phyloP scores from a whole-genome alignment of 495 filamentous ascomycete genomes.

The Filosporella fistucella region DNA sequence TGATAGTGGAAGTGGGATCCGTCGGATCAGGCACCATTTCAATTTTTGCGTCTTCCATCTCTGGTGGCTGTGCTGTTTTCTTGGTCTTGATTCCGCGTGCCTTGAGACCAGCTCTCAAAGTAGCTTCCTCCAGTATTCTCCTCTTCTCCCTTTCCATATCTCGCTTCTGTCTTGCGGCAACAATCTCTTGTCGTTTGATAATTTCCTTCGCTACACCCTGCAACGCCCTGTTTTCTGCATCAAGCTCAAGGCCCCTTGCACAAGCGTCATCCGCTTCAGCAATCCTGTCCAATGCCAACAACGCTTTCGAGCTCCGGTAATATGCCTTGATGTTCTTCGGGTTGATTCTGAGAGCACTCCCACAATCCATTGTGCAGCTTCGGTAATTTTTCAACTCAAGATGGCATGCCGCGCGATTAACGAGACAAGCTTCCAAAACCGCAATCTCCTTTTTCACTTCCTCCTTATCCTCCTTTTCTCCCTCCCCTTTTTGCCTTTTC shows the following conservation, averaged over 20 bases:
- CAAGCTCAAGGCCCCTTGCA: slow-evolving; percentile 62
- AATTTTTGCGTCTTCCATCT: slow-evolving; percentile 75
- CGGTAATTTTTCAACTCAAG: slow-evolving; percentile 72
- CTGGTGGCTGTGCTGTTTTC: slow-evolving; percentile 65
- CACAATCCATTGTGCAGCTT: slow-evolving; percentile 75
- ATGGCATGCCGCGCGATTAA: slow-evolving; percentile 86
- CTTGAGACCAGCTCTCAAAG: slow-evolving; percentile 65
- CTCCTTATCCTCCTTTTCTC: slow-evolving; percentile 32
- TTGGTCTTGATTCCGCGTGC: slow-evolving; percentile 66
- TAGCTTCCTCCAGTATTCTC: slow-evolving; percentile 45
- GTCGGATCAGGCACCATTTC: slow-evolving; percentile 66
- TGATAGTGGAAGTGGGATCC: slow-evolving; percentile 62
- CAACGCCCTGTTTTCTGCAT: slow-evolving; percentile 54
- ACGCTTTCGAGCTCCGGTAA: slow-evolving; percentile 75
- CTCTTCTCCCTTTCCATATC: slow-evolving; percentile 47
- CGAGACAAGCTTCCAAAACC: slow-evolving; percentile 70
- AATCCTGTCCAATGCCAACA: slow-evolving; percentile 68
- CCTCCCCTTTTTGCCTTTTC: slow-evolving; percentile 32
- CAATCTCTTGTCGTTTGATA: slow-evolving; percentile 36
- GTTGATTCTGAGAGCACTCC: slow-evolving; percentile 73
- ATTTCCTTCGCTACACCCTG: slow-evolving; percentile 49
- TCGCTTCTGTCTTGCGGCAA: slow-evolving; percentile 34
- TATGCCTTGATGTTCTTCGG: slow-evolving; percentile 78
- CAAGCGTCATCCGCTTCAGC: slow-evolving; percentile 73
- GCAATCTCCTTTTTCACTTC: slow-evolving; percentile 51